Base-by-base conservation (phyloP, 345 rosid species). In the Psidium friedrichsthalianum region DNA sequence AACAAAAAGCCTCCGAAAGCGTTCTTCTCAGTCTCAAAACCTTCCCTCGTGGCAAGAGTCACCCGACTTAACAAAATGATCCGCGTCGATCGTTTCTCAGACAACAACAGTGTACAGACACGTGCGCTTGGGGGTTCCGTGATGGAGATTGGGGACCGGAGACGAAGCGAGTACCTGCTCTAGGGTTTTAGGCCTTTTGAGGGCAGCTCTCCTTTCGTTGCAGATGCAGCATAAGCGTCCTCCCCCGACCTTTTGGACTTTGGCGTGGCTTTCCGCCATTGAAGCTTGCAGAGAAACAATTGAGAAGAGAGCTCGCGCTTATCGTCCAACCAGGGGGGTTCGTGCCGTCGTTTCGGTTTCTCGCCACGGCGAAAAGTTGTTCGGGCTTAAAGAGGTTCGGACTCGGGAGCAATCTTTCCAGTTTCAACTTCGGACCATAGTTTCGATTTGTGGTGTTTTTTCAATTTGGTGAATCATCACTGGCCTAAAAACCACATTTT, bases 181-280 rank as follows among this genome's bases (percentile, higher is more conserved):
- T 86, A 95, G 93, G 89, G 98, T 95, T 94, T 94, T 95, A 74
- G 98, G 98, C 90, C 98, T 89, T 86, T 93, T 97, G 85, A 97
- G 98, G 25, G 93, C 96, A 24, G 97, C 91, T 51, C 91, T 92
- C 85, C 92, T 91, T 81, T 89, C 91, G 85, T 90, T 89, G 84
- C 98, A 95, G 82, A 92, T 53, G 87, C 92, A 91, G 86, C 97
- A 97, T 44, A 90, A 89, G 53, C 99, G 94, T 86, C 85, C 85
- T 11, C 88, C 83, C 51, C 69, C 90, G 9, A 74, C 36, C 87
- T 89, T 95, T 89, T 86, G 91, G 53, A 86, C 83, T 86, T 87
- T 91, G 40, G 86, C 25, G 47, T 85, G 88, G 86, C 86, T 29
- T 84, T 74, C 92, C 84, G 88, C 92, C 95, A 94, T 93, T 25